Base-by-base conservation (phyloP, 345 rosid species). In the Orychophragmus violaceus region DNA sequence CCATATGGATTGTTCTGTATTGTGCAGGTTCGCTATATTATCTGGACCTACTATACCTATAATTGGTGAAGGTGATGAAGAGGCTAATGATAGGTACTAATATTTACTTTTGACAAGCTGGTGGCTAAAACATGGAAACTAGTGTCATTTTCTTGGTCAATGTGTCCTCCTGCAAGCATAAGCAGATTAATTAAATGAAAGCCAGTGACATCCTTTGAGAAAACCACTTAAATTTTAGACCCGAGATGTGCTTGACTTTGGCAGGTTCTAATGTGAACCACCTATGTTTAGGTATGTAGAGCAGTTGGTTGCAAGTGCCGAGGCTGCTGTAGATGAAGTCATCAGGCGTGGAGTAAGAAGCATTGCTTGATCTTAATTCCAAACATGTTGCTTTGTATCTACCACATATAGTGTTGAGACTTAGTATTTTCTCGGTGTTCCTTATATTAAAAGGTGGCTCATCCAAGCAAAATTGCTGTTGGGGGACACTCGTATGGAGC, bases 401-500 rank as follows among this genome's bases (percentile, higher is more conserved):
- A 42, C 14, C 50, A 24, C 65, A 48, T n/a, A 21, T 25, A 53
- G 14, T 36, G 21, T 56, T 35, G 44, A 35, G 18, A 8, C 24
- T 52, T 52, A 7, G 6, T 49, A 5, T 23, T 6, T 19, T 13
- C 12, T 19, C 22, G 49, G 1, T n/a, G n/a, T n/a, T 13, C 11
- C n/a, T 29, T 54, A 14, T 48, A 74, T 41, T 23, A 46, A 62
- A 66, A 93, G 97, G 97, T 93, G 74, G 98, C 92, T 64, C 83
- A 90, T 73, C 92, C 90, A 55, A 81, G 70, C 62, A 93, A 81
- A 85, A 88, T 93, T 66, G 88, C 97, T 54, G 82, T 93, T 71
- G 98, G 98, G 19, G 98, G 98, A 61, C 98, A 93, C 80, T 90
- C 97, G 1, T 93, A 93, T 78, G 98, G 98, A 68, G 98, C 98